Evolutionary conservation across 2,329 filamentous ascomycete species (phyloP), one percentile per base, ranked within the genome.

Genomic region (Penicillium sp.): DNA sequence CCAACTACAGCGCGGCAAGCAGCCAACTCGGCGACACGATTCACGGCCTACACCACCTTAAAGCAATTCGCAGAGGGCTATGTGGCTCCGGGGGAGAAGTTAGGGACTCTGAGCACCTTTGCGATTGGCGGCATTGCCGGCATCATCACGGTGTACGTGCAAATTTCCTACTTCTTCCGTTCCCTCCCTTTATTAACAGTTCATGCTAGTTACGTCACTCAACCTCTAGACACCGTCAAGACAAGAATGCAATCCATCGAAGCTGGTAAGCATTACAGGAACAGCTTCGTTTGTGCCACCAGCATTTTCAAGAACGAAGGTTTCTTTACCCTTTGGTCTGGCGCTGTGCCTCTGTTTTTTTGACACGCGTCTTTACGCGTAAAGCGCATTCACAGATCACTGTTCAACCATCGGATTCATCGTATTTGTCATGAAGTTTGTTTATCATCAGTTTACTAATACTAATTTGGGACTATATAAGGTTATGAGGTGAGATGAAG

Each of bases 201-300:
- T 31, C 9, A 11, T 22, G 35, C 39, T 61, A 81, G 79, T 54
- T 82, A 81, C 66, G 76, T 76, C 24, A 83, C 87, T 2, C 87
- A 89, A 76, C 87, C 87, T 1, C 78, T 99, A 44, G 95, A 99
- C 75, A 98, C 93, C 0, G 84, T 99, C 73, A 99, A 99, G 84
- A 99, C 95, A 49, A 79, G 91, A 60, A 99, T 99, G 95, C 95
- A 99, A 83, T 96, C 91, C 65, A 88, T 97, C 59, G 91, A 97
- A 74, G 91, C 93, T 33, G 85, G 84, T 60, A 80, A 78, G 44
- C 78, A 88, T 59, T 99, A 99, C 72, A 92, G 90, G 71, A 97
- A 96, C 77, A 95, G 89, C 67, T 84, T 96, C 64, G 84, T 87
- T 48, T 99, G 95, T 74, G 93, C 90, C 0, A 82, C 84, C 11